Conservation (phyloP, 1,139 yeast species). For the Pichia kudriavzevii region DNA sequence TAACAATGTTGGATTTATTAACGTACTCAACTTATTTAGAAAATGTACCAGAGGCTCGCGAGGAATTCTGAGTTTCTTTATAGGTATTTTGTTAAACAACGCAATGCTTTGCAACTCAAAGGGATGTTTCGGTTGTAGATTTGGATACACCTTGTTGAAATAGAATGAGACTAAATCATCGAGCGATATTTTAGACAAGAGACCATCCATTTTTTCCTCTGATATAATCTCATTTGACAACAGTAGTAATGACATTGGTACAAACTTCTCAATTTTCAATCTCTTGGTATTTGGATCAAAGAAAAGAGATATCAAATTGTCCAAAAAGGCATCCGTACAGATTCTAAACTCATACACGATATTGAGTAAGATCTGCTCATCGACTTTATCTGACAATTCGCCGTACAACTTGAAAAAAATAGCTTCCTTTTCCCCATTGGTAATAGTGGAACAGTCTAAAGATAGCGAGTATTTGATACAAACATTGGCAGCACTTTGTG, state of each 20-base stretch:
- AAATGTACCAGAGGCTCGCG: conserved; percentile 1
- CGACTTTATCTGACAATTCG: background rate
- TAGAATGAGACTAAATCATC: conserved; percentile 5
- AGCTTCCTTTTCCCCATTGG: conserved; percentile 1
- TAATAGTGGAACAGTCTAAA: background rate
- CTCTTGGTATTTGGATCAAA: conserved; percentile 1
- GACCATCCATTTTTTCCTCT: conserved; percentile 1
- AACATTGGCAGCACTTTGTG: background rate
- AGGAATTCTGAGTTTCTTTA: background rate
- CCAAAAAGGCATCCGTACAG: conserved; percentile 1
- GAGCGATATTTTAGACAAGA: background rate
- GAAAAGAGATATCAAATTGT: background rate
- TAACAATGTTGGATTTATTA: conserved; percentile 6
- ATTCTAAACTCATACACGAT: conserved; percentile 10
- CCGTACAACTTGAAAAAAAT: conserved; percentile 4
- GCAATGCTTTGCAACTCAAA: conserved; percentile 17
- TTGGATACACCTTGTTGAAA: conserved; percentile 10
- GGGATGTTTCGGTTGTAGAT: conserved; percentile 7
- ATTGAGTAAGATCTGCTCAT: conserved; percentile 14
- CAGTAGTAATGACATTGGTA: conserved; percentile 9
- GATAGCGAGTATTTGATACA: conserved; percentile 5
- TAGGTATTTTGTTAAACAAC: conserved; percentile 12
- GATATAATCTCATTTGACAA: conserved; percentile 12
- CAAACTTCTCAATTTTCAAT: conserved; percentile 1
- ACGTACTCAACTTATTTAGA: background rate